Evolutionary conservation across 2,329 filamentous ascomycete genomes (phyloP), one percentile per base, ranked within the genome.

Genomic region (Calonectria montana): DNA sequence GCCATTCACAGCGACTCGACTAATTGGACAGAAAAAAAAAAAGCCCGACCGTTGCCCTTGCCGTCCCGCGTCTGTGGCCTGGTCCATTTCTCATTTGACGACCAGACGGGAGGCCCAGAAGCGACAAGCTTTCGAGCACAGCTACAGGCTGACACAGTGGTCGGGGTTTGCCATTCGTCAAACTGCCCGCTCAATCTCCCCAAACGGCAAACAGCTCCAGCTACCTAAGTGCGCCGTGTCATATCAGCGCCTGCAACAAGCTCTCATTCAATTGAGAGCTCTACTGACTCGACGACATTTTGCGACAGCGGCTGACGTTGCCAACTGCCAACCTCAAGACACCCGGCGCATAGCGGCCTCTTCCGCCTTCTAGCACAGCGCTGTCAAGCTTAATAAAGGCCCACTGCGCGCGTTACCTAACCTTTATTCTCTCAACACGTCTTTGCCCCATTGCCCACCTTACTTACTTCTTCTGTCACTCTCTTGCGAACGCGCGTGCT

Each of bases 1-100:
- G 74, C 79, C 79, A 77, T 79, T 80, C 78, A 79, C 72, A 77
- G 76, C 63, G 66, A 72, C 74, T 74, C 68, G 65, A 74, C 74
- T 79, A 75, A 79, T 77, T 78, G 77, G 77, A 72, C 67, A 23
- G 48, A 45, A 53, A 62, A 59, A 53, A 62, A 59, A 62, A 64
- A 47, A 50, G 35, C 65, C 69, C 65, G 69, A 68, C 69, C 69
- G 61, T 62, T 50, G 66, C 62, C 72, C 72, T 69, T 69, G 71
- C 53, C 69, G 64, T 64, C 47, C 57, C 47, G 29, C 18, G 43
- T 59, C 48, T 23, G 29, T 25, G 39, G 57, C 65, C 55, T 70
- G 62, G 62, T 61, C 68, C 27, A 63, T 64, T 69, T 41, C 39
- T 48, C 67, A 69, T 59, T 70, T 65, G 68, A 66, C 63, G 63